A percentile compares a stretch with the other conserved stretches of the same genome.
Conservation (phyloP, 306 rosid species). For the Vigna angularis region DNA sequence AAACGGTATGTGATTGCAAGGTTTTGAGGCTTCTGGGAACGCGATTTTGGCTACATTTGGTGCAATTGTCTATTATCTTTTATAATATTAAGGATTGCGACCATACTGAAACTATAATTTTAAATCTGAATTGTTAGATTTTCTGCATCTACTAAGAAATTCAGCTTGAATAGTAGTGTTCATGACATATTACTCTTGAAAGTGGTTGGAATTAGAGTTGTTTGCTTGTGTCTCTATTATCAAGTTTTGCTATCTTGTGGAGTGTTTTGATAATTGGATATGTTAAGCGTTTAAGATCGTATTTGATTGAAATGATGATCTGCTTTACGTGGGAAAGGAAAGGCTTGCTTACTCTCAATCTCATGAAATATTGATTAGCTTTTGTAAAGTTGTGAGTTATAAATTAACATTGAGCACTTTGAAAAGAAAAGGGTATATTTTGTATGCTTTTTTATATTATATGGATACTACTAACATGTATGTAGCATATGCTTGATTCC, state of each 20-base stretch:
- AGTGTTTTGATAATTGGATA: constrained; percentile 11
- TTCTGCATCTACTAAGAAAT: neutral
- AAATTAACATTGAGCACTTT: neutral
- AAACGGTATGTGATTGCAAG: neutral
- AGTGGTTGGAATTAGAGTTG: neutral
- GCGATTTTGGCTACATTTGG: neutral
- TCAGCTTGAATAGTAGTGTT: neutral
- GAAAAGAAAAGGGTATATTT: neutral
- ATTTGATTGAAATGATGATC: constrained; percentile 7
- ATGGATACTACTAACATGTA: neutral
- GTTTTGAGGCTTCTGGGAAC: neutral
- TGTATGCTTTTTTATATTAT: neutral
- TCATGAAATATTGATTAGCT: neutral
- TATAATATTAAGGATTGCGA: neutral
- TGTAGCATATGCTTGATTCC: neutral
- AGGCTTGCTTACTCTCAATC: neutral
- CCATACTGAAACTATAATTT: neutral
- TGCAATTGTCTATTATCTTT: neutral
- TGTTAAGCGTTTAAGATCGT: constrained; percentile 17
- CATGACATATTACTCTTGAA: neutral
- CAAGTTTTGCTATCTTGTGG: neutral
- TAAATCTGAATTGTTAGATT: neutral
- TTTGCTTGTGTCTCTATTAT: neutral
- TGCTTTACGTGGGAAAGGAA: neutral
- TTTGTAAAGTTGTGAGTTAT: neutral